Base-by-base conservation (phyloP, 345 rosid genomes). In the Populus euphratica region DNA sequence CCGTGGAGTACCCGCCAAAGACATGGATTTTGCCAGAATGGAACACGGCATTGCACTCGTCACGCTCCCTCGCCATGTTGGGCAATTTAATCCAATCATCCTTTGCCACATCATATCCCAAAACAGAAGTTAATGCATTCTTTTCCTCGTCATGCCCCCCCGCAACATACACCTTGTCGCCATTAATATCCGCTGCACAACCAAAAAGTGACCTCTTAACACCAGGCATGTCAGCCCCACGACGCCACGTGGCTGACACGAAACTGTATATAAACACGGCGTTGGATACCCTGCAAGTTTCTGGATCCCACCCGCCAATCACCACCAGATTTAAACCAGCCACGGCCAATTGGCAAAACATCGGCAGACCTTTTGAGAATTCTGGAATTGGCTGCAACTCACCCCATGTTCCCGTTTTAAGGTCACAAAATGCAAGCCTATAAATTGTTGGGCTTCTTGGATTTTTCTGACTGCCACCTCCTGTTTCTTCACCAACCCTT, bases 141-240 rank as follows among this genome's bases (percentile, higher is more conserved):
- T 92, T 92, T 21, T 90, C 93, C 0, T 71, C 85, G 11, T 90
- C 97, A 23, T 93, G 97, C 3, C 99, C 98, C 0, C 99, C 98
- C 0, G 91, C 90, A 9, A 95, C 89, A 31, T 83, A 81, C 73
- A 92, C 96, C 86, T 25, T 79, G 86, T 47, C 3, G 50, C 89
- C 88, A 59, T 84, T 78, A 5, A 62, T 74, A 68, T 93, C 98
- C 0, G 99, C 88, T 35, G 84, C 86, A 71, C 94, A 91, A 0
- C 93, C 94, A 65, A 91, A 93, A 68, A 91, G 83, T 9, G 86
- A 82, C 50, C 99, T 83, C 27, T 77, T 73, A 10, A 67, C 85
- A 66, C 94, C 98, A 8, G 98, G 97, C 89, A 95, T 89, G 35
- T 83, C 85, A 0, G 85, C 47, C 66, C 98, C 97, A 1, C 78